A percentile compares a stretch with the other conserved stretches of the same genome.
Conservation (phyloP, 2,329 filamentous ascomycete species). For the Blumeria graminis region DNA sequence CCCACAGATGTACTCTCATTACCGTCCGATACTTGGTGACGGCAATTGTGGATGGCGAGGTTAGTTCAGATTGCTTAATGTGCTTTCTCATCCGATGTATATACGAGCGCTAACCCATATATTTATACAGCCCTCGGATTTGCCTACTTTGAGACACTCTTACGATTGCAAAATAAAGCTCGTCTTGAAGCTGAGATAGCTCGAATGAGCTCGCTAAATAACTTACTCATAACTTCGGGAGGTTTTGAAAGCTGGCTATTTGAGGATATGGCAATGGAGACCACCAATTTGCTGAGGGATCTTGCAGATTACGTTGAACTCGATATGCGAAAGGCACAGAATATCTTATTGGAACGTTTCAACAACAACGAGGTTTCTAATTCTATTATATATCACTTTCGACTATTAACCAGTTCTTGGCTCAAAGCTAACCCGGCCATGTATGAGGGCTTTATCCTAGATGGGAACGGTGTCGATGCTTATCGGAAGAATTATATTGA, state of each 20-base stretch:
- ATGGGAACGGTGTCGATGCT: conserved; percentile 30
- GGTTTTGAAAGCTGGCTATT: conserved; percentile 47
- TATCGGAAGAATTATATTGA: conserved; percentile 53
- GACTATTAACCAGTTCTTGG: conserved; percentile 65
- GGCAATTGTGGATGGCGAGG: conserved; percentile 97
- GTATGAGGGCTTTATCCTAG: conserved; percentile 49
- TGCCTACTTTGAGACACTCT: conserved; percentile 71
- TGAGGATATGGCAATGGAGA: conserved; percentile 66
- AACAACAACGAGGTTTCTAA: conserved; percentile 45
- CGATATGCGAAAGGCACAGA: conserved; percentile 23
- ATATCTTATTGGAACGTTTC: conserved; percentile 38
- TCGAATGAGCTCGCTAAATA: conserved; percentile 47
- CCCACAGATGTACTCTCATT: conserved; percentile 64
- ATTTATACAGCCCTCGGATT: conserved; percentile 57
- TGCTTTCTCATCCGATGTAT: not conserved
- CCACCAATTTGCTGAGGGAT: conserved; percentile 39
- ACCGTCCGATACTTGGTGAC: conserved; percentile 71
- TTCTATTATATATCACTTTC: conserved; percentile 61
- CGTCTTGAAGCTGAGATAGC: conserved; percentile 46
- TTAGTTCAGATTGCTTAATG: conserved; percentile 22
- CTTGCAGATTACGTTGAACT: conserved; percentile 30
- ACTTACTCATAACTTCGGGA: conserved; percentile 44
- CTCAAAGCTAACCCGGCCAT: conserved; percentile 48
- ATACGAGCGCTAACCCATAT: not conserved
- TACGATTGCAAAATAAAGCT: conserved; percentile 37